Conservation (phyloP, 768 basidiomycete genomes). For the Tricholoma bakamatsutake region DNA sequence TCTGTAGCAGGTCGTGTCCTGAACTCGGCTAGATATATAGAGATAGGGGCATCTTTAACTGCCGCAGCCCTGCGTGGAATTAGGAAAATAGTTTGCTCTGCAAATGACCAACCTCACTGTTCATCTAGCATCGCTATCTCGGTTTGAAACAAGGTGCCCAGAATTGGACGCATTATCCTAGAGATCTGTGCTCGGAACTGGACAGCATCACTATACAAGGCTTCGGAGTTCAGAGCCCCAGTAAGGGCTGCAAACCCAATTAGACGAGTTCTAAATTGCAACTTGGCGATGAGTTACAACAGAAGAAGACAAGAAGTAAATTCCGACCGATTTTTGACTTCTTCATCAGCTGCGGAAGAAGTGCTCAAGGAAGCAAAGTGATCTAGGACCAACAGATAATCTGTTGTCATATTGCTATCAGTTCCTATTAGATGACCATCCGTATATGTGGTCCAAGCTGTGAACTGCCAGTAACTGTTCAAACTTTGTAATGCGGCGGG, state of each 20-base stretch:
- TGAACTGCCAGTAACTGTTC: conserved; percentile 49
- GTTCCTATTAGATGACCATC: conserved; percentile 80
- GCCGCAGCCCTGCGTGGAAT: conserved; percentile 41
- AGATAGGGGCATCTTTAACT: conserved; percentile 65
- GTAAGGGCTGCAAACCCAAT: conserved; percentile 82
- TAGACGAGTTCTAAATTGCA: conserved; percentile 59
- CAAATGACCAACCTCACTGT: conserved; percentile 45
- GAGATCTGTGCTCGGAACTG: conserved; percentile 72
- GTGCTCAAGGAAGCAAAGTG: conserved; percentile 62
- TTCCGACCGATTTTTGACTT: conserved; percentile 66
- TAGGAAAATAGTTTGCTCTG: not conserved
- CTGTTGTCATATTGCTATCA: conserved; percentile 60
- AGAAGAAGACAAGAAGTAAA: not conserved
- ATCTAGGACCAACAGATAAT: conserved; percentile 63
- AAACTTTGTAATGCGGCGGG: not conserved
- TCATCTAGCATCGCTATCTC: conserved; percentile 54
- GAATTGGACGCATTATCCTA: conserved; percentile 64
- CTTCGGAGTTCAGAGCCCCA: conserved; percentile 79
- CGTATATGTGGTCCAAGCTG: conserved; percentile 89
- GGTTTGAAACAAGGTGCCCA: conserved; percentile 62
- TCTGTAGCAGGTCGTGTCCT: conserved; percentile 73
- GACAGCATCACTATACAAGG: conserved; percentile 63
- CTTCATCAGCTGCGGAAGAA: conserved; percentile 50
- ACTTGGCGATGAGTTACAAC: not conserved
- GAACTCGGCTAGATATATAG: conserved; percentile 81